phyloP scores from a whole-genome alignment of 805 yeast genomes.

The Clavispora vitiphila region DNA sequence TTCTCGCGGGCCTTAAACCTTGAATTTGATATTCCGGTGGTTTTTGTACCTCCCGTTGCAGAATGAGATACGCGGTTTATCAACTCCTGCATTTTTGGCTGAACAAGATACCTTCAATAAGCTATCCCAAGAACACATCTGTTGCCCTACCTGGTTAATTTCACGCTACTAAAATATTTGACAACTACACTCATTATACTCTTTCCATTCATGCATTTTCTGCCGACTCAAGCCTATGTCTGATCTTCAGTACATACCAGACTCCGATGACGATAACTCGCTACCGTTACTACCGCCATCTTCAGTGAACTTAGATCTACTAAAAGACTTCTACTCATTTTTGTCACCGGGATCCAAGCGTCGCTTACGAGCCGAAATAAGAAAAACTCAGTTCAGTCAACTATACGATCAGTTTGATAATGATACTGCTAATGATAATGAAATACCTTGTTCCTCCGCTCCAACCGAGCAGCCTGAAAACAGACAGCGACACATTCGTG shows the following conservation, averaged over 20 bases:
- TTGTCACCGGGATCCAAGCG: slow-evolving; percentile 8
- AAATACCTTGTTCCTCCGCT: background rate
- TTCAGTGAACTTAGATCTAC: slow-evolving; percentile 9
- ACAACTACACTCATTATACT: background rate
- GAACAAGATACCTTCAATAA: background rate
- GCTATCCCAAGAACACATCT: background rate
- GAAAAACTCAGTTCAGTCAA: slow-evolving; percentile 6
- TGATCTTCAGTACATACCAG: slow-evolving; percentile 10
- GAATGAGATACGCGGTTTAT: background rate
- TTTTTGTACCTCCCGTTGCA: background rate
- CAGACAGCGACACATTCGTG: too few relatives aligned
- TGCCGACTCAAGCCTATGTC: background rate
- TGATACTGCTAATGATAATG: background rate
- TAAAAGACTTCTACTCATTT: slow-evolving; percentile 6
- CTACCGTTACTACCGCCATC: slow-evolving; percentile 10
- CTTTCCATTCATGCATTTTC: background rate
- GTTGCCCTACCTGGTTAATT: too few relatives aligned
- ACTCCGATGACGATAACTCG: slow-evolving; percentile 17
- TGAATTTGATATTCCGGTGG: too few relatives aligned
- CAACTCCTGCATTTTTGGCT: background rate
- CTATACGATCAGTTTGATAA: slow-evolving; percentile 1
- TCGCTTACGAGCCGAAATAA: slow-evolving; percentile 10
- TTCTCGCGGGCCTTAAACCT: too few relatives aligned
- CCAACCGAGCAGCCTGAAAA: too few relatives aligned
- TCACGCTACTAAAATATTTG: too few relatives aligned